These are phyloP conservation scores for Kwoniella botswanensis DNA, from an alignment of 768 basidiomycete species.

Conservation along the genomic window DNA sequence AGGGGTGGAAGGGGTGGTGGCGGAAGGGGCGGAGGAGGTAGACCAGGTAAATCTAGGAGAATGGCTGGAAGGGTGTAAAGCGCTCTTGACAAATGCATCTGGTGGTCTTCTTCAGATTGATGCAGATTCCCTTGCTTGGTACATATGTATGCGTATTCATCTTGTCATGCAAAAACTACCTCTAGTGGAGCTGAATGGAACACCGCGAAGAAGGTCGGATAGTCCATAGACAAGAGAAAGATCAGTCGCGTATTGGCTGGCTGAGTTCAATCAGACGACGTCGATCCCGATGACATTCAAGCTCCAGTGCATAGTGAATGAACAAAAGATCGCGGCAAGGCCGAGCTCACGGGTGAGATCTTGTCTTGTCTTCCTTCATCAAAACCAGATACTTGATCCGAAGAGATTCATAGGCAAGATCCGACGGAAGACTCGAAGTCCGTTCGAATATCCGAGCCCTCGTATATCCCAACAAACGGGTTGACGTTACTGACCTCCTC, in stretches of 20 bases:
- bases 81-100: background rate
- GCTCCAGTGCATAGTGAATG: too few relatives aligned
- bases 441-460: background rate
- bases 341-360: too few relatives aligned
- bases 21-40: constrained; percentile 52
- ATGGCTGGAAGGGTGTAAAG: constrained; percentile 25
- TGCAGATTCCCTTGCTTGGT: background rate
- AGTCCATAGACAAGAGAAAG: too few relatives aligned
- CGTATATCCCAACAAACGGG: too few relatives aligned
- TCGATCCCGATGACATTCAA: too few relatives aligned
- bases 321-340: too few relatives aligned
- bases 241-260: too few relatives aligned
- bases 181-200: too few relatives aligned
- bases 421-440: background rate
- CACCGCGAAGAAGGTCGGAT: too few relatives aligned
- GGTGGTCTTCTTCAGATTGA: background rate
- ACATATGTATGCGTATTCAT: background rate
- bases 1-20: constrained; percentile 58
- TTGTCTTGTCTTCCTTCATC: background rate
- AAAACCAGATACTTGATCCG: background rate
- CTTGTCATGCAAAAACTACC: too few relatives aligned
- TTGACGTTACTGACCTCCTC: too few relatives aligned
- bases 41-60: constrained; percentile 52
- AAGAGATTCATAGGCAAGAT: background rate
- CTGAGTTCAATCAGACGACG: too few relatives aligned